A percentile compares a stretch with the other conserved stretches of the same genome.
Conservation (phyloP, 2,329 filamentous ascomycete genomes). For the Biscogniauxia marginata region DNA sequence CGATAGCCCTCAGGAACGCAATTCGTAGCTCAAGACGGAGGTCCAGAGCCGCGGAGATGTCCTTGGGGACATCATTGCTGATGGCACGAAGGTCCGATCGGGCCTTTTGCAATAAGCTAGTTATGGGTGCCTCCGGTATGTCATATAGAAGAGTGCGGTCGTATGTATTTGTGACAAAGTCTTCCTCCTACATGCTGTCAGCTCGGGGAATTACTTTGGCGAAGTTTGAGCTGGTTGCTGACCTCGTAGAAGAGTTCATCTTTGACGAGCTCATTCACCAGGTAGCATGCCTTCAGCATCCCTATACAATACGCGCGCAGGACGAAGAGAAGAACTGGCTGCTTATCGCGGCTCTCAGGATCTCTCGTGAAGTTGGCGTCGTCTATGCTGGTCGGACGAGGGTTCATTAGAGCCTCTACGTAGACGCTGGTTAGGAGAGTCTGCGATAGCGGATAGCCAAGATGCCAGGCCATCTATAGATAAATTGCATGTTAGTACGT, state of each 20-base stretch:
- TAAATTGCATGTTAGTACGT: conserved; percentile 4
- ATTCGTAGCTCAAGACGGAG: conserved; percentile 66
- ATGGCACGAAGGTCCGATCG: conserved; percentile 37
- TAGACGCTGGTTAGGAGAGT: conserved; percentile 93
- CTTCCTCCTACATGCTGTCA: conserved; percentile 69
- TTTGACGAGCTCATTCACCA: conserved; percentile 74
- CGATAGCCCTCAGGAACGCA: conserved; percentile 56
- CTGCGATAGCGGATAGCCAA: conserved; percentile 92
- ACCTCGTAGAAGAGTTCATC: conserved; percentile 91
- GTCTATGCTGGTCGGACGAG: conserved; percentile 60
- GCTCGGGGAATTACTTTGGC: not conserved
- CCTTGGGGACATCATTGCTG: conserved; percentile 26
- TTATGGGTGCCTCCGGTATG: conserved; percentile 57
- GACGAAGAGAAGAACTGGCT: conserved; percentile 56
- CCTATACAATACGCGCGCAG: conserved; percentile 84
- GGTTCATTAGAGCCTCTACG: conserved; percentile 77
- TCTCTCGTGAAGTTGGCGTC: conserved; percentile 61
- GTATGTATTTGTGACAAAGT: conserved; percentile 92
- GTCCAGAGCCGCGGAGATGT: conserved; percentile 56
- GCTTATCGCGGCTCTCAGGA: conserved; percentile 27
- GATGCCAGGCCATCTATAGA: conserved; percentile 86
- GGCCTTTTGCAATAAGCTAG: conserved; percentile 47
- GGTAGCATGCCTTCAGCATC: conserved; percentile 77
- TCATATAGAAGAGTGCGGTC: conserved; percentile 71
- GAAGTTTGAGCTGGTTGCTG: conserved; percentile 20